Base-by-base conservation (phyloP, 495 filamentous ascomycete species). In the Astrocystis sublimbata region DNA sequence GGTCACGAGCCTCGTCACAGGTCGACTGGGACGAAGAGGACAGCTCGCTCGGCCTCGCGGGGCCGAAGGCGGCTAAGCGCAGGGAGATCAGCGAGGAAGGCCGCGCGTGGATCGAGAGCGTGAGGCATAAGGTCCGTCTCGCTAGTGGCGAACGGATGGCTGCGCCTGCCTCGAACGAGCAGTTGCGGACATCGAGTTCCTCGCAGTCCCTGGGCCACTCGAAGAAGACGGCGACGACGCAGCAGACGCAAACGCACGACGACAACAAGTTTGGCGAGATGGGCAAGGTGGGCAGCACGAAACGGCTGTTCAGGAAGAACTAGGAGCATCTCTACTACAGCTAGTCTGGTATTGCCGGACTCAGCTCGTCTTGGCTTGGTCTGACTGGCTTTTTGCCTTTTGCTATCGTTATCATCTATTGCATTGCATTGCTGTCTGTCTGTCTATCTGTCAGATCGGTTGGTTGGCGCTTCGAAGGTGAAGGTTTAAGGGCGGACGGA, bases 91-190 rank as follows among this genome's bases (percentile, higher is more conserved):
- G 79, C 50, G 82, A 83, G 57, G 84, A 89, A 72, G 86, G 86
- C 64, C 76, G 82, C 50, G 81, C 83, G 41, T 92, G 89, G 89
- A 85, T 92, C 3, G 86, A 92, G 71, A 86, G 83, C 30, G 86
- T 92, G 75, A 83, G 90, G 71, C 86, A 88, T 47, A 85, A 88
- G 64, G 86, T 88, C 5, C 72, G 80, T 26, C 75, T 81, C 24
- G 85, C 82, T 38, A 84, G 81, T 52, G 78, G 78, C 30, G 79
- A 81, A 57, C 73, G 73, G 21, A 57, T 67, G 8, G 17, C 65
- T 33, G 49, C 59, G 33, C 61, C 65, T 35, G 28, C 30, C 21
- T 62, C 60, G 3, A 55, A 50, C 9, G 60, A 62, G 28, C 50
- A 62, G 17, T 38, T 56, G 21, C 36, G 51, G 41, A 6, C 50